Conservation (phyloP, 2,329 filamentous ascomycete genomes). For the Annulohypoxylon truncatum region DNA sequence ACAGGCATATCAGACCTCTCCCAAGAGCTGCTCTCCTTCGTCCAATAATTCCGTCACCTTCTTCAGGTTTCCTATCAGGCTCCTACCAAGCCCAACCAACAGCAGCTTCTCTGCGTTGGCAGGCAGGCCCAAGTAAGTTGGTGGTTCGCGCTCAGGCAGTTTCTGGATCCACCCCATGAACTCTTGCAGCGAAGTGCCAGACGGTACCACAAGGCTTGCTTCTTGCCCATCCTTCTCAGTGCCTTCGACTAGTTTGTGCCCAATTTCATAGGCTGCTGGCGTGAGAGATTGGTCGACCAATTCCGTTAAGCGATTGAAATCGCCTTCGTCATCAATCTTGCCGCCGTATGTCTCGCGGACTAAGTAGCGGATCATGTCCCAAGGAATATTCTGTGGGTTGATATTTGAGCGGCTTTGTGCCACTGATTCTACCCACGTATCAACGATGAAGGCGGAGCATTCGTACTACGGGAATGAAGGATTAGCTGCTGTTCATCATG, state of each 20-base stretch:
- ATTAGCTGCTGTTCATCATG: constrained; percentile 1
- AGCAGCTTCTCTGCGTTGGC: constrained; percentile 97
- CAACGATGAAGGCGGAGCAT: constrained; percentile 95
- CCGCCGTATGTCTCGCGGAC: constrained; percentile 96
- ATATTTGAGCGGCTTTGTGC: constrained; percentile 91
- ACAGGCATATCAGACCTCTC: constrained; percentile 60
- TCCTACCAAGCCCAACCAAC: constrained; percentile 86
- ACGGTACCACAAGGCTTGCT: constrained; percentile 77
- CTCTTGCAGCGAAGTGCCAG: constrained; percentile 83
- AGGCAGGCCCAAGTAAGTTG: constrained; percentile 92
- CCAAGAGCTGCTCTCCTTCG: constrained; percentile 91
- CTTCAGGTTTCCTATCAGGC: constrained; percentile 84
- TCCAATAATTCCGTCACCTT: constrained; percentile 90
- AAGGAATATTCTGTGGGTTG: constrained; percentile 91
- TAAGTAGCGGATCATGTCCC: constrained; percentile 93
- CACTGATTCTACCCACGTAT: constrained; percentile 89
- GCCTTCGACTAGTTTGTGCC: constrained; percentile 86
- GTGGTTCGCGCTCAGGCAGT: constrained; percentile 93
- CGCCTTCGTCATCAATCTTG: constrained; percentile 92
- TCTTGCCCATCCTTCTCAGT: constrained; percentile 66
- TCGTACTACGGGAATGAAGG: constrained; percentile 74
- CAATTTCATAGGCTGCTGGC: constrained; percentile 89
- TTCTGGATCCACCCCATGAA: constrained; percentile 93
- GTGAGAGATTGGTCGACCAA: constrained; percentile 85
- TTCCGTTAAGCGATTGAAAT: constrained; percentile 78